Evolutionary conservation across 2,329 filamentous ascomycete genomes (phyloP).

Genomic region (Blastomyces percursus): DNA sequence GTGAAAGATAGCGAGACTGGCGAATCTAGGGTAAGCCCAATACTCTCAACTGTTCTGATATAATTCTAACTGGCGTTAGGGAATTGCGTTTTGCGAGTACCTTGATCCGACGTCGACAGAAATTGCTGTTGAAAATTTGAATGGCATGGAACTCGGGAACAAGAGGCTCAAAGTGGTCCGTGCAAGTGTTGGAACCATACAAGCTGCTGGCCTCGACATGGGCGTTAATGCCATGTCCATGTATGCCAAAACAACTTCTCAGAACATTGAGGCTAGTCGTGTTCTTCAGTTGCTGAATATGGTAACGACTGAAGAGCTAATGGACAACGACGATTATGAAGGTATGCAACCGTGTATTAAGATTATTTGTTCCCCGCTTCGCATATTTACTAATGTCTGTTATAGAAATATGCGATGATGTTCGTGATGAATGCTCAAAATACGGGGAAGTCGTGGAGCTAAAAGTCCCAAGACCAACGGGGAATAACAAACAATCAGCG

Average conservation of each 20-base stretch:
- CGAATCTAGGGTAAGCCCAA: conserved; percentile 65
- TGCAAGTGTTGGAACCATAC: conserved; percentile 88
- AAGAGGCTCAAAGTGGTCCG: conserved; percentile 73
- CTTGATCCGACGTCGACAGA: conserved; percentile 62
- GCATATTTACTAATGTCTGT: neutral
- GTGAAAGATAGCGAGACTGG: conserved; percentile 79
- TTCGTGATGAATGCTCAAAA: conserved; percentile 85
- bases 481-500: conserved; percentile 69
- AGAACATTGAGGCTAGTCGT: conserved; percentile 65
- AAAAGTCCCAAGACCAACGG: conserved; percentile 81
- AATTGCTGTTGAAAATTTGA: conserved; percentile 78
- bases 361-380: neutral
- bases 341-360: conserved; percentile 44
- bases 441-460: conserved; percentile 76
- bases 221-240: conserved; percentile 97
- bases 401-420: conserved; percentile 89
- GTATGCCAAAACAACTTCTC: conserved; percentile 79
- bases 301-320: conserved; percentile 90
- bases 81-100: conserved; percentile 96
- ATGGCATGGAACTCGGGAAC: conserved; percentile 87
- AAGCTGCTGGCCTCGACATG: conserved; percentile 84
- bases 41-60: neutral
- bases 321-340: conserved; percentile 91
- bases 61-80: conserved; percentile 41
- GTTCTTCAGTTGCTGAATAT: conserved; percentile 95